Percentiles rank a stretch among this genome's conserved stretches.
phyloP scores from a whole-genome alignment of 805 yeast genomes.

The Wickerhamomyces queroliae region DNA sequence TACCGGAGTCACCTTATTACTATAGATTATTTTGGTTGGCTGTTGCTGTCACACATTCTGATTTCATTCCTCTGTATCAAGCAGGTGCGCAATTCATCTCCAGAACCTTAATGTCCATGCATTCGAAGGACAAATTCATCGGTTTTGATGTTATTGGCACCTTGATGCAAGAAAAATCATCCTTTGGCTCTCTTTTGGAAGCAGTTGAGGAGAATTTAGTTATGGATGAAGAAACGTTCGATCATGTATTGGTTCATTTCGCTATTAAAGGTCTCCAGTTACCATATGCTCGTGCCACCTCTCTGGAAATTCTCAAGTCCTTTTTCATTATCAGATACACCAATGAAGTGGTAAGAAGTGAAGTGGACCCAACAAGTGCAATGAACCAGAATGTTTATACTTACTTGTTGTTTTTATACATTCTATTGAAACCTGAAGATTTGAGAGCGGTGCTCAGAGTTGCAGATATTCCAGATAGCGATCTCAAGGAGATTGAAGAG shows the following conservation, averaged over 20 bases:
- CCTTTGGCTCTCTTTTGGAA: constrained; percentile 35
- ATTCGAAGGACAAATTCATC: constrained; percentile 23
- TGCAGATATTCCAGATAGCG: neutral
- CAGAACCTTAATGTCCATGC: constrained; percentile 27
- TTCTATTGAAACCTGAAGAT: constrained; percentile 32
- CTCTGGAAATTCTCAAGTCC: constrained; percentile 38
- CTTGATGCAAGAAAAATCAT: constrained; percentile 20
- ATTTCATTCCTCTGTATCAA: constrained; percentile 30
- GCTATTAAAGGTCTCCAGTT: constrained; percentile 53
- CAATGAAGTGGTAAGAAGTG: constrained; percentile 22
- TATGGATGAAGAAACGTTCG: constrained; percentile 41
- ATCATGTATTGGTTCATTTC: constrained; percentile 40
- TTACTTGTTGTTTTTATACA: constrained; percentile 28
- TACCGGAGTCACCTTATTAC: constrained; percentile 24
- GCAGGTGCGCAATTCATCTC: constrained; percentile 34
- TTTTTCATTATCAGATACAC: constrained; percentile 38
- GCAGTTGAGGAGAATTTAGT: constrained; percentile 40
- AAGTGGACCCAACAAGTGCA: constrained; percentile 6
- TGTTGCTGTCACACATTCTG: constrained; percentile 25
- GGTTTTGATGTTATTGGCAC: constrained; percentile 21
- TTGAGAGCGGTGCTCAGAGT: constrained; percentile 21
- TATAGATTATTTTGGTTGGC: constrained; percentile 33
- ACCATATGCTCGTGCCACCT: constrained; percentile 47
- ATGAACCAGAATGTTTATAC: constrained; percentile 11
- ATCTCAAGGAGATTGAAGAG: constrained; percentile 29